Base-by-base conservation (phyloP, 164 flowering plant species). In the Chimonanthus praecox region DNA sequence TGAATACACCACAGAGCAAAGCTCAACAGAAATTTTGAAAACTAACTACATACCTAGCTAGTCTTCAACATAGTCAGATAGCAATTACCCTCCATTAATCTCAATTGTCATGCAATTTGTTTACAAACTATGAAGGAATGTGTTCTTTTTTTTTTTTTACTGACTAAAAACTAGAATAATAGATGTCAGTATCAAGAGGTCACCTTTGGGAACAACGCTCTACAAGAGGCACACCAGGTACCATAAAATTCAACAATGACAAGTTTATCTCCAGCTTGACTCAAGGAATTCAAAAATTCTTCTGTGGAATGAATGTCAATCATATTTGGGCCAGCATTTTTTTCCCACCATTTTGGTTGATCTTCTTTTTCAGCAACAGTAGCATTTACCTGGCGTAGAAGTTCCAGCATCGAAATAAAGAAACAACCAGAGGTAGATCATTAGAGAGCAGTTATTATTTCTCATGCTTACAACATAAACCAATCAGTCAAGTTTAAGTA, bases 221-320 rank as follows among this genome's bases (percentile, higher is more conserved):
- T 81, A 76, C 99, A 94, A 75, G 99, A 94, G 58, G 89, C 97
- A 80, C 97, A 92, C 99, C 99, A 94, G 47, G 97, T 92, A 68
- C 97, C 99, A 83, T 92, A 94, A 80, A 94, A 94, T 77, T 94
- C 99, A 76, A 89, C 97, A 78, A 94, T 87, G n/a, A 94, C 99
- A 78, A 94, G 83, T 80, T 78, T 90, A 47, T 92, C 97, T 71
- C 93, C 97, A 75, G 97, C 97, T 71, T 88, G 80, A 82, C 91
- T 85, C 72, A 94, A 84, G 45, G 97, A 95, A 83, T 73, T 73
- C 75, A 92, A 79, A 83, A 92, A 91, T 33, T 94, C 97, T 79
- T 92, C 82, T 3, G 97, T 91, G 4, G 99, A 94, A 80, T 94
- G 97, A 76, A 92, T 91, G 80, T 92, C 97, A 72, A 88, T 71